Evolutionary conservation across 2,329 filamentous ascomycete species (phyloP).

Genomic region (Trichoderma sp.): DNA sequence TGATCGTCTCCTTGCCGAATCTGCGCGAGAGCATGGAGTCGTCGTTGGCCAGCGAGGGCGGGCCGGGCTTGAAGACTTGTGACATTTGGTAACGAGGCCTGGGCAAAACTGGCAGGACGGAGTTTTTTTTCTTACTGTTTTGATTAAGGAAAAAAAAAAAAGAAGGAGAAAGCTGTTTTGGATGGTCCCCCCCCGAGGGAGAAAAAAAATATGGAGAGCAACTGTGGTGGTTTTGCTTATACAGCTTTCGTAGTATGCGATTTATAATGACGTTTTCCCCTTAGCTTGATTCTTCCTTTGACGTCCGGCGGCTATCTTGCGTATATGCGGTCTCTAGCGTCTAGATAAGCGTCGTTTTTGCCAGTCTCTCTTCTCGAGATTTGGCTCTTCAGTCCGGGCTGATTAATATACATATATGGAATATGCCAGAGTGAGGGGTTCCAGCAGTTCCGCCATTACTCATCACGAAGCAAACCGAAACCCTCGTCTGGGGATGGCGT

Average conservation of each 20-base stretch:
- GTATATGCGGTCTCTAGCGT: background rate
- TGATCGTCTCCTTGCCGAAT: conserved; percentile 76
- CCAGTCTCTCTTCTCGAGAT: background rate
- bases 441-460: background rate
- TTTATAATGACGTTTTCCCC: background rate
- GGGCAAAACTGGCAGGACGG: background rate
- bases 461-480: background rate
- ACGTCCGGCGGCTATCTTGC: background rate
- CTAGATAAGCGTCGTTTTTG: background rate
- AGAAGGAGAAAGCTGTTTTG: background rate
- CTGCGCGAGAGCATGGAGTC: conserved; percentile 69
- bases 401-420: conserved; percentile 4
- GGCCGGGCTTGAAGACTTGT: conserved; percentile 11
- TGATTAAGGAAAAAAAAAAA: background rate
- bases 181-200: background rate
- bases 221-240: background rate
- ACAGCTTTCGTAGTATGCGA: background rate
- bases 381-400: background rate
- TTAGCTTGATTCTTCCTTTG: background rate
- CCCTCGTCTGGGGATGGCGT: background rate
- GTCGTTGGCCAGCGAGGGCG: conserved; percentile 34
- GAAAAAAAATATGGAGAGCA: background rate
- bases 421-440: conserved; percentile 1
- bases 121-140: background rate
- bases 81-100: conserved; percentile 12